Conservation (phyloP, 192 early-diverging fungal species). For the Coemansia sp. region DNA sequence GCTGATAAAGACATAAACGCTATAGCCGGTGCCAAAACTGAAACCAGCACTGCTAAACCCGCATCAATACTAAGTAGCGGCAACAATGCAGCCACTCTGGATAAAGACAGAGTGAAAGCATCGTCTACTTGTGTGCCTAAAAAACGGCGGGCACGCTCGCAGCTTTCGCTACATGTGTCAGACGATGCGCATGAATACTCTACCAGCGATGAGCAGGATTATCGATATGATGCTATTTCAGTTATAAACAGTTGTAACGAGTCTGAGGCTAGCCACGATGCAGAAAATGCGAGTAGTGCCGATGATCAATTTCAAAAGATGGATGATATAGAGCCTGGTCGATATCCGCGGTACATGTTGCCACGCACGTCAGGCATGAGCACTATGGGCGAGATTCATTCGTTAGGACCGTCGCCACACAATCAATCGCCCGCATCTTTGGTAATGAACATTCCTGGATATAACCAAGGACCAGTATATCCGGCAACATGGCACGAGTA, state of each 20-base stretch:
- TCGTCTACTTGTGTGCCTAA: slow-evolving; percentile 1
- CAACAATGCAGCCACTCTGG: background rate
- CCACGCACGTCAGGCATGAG: slow-evolving; percentile 47
- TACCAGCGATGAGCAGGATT: background rate
- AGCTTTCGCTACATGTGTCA: background rate
- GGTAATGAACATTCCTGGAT: slow-evolving; percentile 13
- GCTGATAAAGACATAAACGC: background rate
- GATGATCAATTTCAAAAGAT: background rate
- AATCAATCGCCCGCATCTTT: slow-evolving; percentile 14
- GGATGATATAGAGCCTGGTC: slow-evolving; percentile 5
- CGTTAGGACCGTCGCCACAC: slow-evolving; percentile 20
- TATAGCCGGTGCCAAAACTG: slow-evolving; percentile 1
- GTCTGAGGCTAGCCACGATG: background rate
- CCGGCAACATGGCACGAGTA: slow-evolving; percentile 53
- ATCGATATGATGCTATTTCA: background rate
- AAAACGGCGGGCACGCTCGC: slow-evolving; percentile 10
- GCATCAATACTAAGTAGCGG: background rate
- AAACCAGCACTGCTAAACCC: slow-evolving; percentile 4
- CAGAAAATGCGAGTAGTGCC: background rate
- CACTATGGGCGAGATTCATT: slow-evolving; percentile 54
- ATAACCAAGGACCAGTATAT: slow-evolving; percentile 27
- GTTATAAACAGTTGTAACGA: background rate
- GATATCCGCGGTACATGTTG: slow-evolving; percentile 43
- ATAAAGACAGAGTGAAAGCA: background rate
- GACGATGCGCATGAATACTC: background rate